Base-by-base conservation (phyloP, 495 filamentous ascomycete species). In the Acidiella bohemica region DNA sequence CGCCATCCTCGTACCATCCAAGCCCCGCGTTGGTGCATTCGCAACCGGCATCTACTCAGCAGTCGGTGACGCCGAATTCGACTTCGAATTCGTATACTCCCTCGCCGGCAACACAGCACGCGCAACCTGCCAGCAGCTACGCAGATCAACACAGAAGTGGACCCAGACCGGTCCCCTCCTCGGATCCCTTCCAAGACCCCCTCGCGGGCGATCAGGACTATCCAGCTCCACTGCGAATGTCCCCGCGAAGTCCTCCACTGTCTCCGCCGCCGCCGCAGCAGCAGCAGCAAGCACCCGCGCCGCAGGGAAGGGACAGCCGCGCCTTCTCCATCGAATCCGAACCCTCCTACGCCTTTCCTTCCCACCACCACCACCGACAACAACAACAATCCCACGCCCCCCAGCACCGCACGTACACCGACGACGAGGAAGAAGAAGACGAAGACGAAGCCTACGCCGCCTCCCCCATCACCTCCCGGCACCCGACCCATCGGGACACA, bases 111-210 rank as follows among this genome's bases (percentile, higher is more conserved):
- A 12, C 40, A 23, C 32, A 48, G 27, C 11, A 34, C 2, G 16
- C 34, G 2, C 34, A 19, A 3, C 23, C 20, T 25, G 27, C 40
- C 12, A n/a, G n/a, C n/a, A n/a, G n/a, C n/a, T n/a, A n/a, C n/a
- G n/a, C n/a, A n/a, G n/a, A n/a, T n/a, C n/a, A n/a, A n/a, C n/a
- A n/a, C n/a, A 33, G 13, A 34, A 26, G 32, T 11, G 34, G 20
- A 8, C 20, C 30, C 3, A 13, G 35, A 1, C 27, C 31, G 5
- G 28, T 44, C 12, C 25, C 37, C 8, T 32, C n/a, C 22, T 47
- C 41, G 26, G 29, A 59, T 29, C 57, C 57, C 6, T 59, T 59
- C 30, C 47, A 49, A 0, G 57, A 59, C 46, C 54, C 55, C 31
- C 31, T 50, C 29, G 53, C 51, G 10, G 33, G 45, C 23, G 35